These are phyloP conservation scores for Candida piceae DNA, from an alignment of 805 yeast genomes.

Conservation along the genomic window DNA sequence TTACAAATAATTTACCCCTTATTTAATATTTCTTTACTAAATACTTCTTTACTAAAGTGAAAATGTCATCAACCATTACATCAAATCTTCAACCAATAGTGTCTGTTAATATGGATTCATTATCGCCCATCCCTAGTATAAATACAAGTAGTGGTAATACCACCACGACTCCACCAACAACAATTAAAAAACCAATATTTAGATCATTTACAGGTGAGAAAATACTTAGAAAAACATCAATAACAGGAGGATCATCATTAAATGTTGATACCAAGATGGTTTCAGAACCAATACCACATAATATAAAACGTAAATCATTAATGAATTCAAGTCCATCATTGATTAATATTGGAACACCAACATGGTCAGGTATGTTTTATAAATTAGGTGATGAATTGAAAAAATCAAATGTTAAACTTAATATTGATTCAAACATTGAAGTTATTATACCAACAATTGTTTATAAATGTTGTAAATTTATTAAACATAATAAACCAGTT, in stretches of 20 bases:
- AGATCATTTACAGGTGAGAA: slow-evolving; percentile 14
- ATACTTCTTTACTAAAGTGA: background rate
- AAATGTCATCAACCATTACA: background rate
- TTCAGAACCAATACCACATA: no score
- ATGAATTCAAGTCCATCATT: background rate
- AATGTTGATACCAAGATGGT: slow-evolving; percentile 6
- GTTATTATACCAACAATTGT: slow-evolving; percentile 27
- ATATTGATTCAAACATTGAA: slow-evolving; percentile 7
- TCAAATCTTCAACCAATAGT: no score
- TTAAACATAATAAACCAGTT: slow-evolving; percentile 18
- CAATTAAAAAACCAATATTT: slow-evolving; percentile 15
- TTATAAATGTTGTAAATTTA: slow-evolving; percentile 28
- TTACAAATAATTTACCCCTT: no score
- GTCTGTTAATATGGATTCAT: no score
- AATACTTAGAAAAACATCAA: slow-evolving; percentile 8
- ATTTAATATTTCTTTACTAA: background rate
- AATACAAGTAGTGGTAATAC: no score
- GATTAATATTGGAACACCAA: slow-evolving; percentile 3
- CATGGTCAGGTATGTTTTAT: slow-evolving; percentile 6
- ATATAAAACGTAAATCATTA: slow-evolving; percentile 5
- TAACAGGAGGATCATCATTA: no score
- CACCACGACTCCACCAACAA: background rate
- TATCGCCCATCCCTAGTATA: no score
- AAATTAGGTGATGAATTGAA: slow-evolving; percentile 22
- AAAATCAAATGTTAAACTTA: slow-evolving; percentile 11